Conservation (phyloP, 257 asterid genomes). For the Lithospermum erythrorhizon region DNA sequence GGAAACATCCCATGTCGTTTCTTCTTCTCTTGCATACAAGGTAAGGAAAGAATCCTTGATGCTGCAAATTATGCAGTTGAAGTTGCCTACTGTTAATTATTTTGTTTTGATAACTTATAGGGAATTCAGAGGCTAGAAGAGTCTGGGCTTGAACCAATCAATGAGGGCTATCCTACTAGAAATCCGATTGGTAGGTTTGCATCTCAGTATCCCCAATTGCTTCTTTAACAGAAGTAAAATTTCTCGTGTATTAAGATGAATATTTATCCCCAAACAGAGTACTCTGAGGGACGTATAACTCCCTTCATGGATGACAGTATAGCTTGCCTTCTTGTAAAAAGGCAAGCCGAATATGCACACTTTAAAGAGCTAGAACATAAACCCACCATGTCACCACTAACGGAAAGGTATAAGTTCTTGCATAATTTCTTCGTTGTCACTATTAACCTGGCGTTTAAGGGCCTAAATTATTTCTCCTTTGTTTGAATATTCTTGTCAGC, state of each 20-base stretch:
- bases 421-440: no score
- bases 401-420: conserved; percentile 21
- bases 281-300: background rate
- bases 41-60: conserved; percentile 17
- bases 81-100: background rate
- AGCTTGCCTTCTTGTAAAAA: conserved; percentile 23
- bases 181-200: conserved; percentile 26
- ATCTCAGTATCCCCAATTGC: conserved; percentile 5
- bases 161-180: conserved; percentile 11
- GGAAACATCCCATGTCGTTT: conserved; percentile 25
- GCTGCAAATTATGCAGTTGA: background rate
- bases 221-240: conserved; percentile 9
- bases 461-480: no score
- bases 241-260: conserved; percentile 6
- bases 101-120: conserved; percentile 16
- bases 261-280: conserved; percentile 1
- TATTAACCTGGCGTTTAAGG: no score
- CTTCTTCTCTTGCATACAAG: conserved; percentile 18
- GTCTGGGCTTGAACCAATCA: conserved; percentile 14
- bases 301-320: conserved; percentile 18
- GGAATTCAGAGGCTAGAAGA: conserved; percentile 21
- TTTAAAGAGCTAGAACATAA: conserved; percentile 18
- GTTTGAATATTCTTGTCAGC: no score
- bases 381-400: conserved; percentile 17
- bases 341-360: conserved; percentile 9